A percentile compares a stretch with the other conserved stretches of the same genome.
Conservation (phyloP, 345 rosid genomes). For the Sonneratia alba region DNA sequence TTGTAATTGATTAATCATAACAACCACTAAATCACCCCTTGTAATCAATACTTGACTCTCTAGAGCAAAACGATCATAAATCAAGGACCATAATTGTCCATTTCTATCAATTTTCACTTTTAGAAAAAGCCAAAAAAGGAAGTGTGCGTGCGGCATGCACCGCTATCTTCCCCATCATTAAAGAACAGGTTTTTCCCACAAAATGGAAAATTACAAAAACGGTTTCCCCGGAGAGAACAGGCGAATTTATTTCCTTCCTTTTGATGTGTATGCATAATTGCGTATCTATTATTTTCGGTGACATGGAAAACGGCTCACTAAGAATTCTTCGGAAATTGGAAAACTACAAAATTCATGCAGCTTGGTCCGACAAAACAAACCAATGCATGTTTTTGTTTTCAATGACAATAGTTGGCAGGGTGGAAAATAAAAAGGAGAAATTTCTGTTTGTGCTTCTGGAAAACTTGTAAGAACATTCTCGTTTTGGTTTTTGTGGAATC, state of each 20-base stretch:
- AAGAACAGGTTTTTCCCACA: neutral
- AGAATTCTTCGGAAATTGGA: neutral
- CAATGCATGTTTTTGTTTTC: neutral
- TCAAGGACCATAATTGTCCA: no score
- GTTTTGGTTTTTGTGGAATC: neutral
- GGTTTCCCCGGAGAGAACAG: neutral
- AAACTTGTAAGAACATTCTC: neutral
- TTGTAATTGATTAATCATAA: no score
- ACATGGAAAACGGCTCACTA: neutral
- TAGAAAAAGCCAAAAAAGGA: no score
- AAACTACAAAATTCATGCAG: neutral
- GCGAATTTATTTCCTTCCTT: neutral
- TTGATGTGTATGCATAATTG: neutral
- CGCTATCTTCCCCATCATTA: no score
- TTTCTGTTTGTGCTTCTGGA: neutral
- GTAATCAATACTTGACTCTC: no score
- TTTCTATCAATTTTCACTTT: no score
- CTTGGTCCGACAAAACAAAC: neutral
- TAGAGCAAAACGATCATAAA: no score
- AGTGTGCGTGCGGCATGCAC: no score
- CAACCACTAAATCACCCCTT: no score
- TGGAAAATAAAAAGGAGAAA: neutral
- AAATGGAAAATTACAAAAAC: neutral
- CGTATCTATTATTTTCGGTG: neutral
- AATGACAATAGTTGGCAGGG: neutral